Conservation (phyloP, 2,329 filamentous ascomycete genomes). For the Beauveria sp. region DNA sequence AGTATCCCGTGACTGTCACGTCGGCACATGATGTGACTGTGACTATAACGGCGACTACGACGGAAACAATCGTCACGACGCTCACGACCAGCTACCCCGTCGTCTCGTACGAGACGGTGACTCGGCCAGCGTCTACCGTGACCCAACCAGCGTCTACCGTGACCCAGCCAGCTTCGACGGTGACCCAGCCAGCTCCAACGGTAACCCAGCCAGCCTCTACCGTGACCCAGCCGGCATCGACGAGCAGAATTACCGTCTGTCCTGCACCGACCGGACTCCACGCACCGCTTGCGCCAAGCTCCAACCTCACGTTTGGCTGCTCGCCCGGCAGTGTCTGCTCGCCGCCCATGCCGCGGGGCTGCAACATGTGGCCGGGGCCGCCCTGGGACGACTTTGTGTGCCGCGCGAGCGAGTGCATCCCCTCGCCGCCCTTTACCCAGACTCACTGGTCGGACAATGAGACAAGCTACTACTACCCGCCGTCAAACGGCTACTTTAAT, state of each 20-base stretch:
- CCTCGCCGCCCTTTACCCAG: conserved; percentile 28
- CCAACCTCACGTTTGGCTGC: conserved; percentile 46
- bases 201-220: conserved; percentile 13
- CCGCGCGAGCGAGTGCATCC: conserved; percentile 34
- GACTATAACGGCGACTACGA: background rate
- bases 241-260: conserved; percentile 29
- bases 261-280: conserved; percentile 33
- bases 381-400: conserved; percentile 42
- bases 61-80: conserved; percentile 11
- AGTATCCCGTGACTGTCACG: background rate
- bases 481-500: conserved; percentile 51
- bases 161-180: conserved; percentile 10
- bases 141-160: conserved; percentile 1
- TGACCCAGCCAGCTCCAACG: background rate
- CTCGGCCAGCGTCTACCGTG: background rate
- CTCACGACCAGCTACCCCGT: conserved; percentile 24
- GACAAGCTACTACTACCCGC: conserved; percentile 46
- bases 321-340: conserved; percentile 44
- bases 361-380: conserved; percentile 42
- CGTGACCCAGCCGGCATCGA: background rate
- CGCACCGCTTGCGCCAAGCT: conserved; percentile 25
- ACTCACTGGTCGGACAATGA: conserved; percentile 36
- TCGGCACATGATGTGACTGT: background rate
- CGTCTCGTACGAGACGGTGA: conserved; percentile 25
- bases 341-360: conserved; percentile 39